Evolutionary conservation across 2,329 filamentous ascomycete species (phyloP), one percentile per base, ranked within the genome.

Genomic region (Cladosporium colombiae): DNA sequence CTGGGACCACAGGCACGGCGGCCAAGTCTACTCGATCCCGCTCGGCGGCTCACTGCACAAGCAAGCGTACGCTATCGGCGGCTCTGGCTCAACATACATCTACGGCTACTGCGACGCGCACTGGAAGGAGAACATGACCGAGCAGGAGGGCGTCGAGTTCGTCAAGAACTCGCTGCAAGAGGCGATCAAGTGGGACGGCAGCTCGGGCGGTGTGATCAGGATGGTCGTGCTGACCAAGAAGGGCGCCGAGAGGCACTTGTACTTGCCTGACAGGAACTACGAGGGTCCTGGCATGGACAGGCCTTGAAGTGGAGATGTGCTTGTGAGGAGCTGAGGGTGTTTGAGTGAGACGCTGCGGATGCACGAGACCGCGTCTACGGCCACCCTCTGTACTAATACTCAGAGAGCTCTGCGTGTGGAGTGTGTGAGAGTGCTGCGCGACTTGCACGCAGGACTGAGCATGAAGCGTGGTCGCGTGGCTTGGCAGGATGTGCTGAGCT

Each of bases 161-260:
- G 95, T 99, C 78, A 97, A 97, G 83, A 90, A 89, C 57, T 89
- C 95, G 35, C 83, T 99, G 76, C 84, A 88, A 75, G 94, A 99
- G 84, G 95, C 95, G 18, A 98, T 99, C 86, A 97, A 97, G 82
- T 99, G 95, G 95, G 95, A 99, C 78, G 95, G 95, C 70, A 97
- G 93, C 83, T 98, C 95, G 3, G 95, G 95, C 71, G 95, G 95
- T 82, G 95, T 99, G 67, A 99, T 99, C 75, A 89, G 95, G 73
- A 92, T 99, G 91, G 94, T 98, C 68, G 95, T 99, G 67, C 82
- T 99, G 80, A 99, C 94, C 69, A 89, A 88, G 74, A 88, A 91
- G 76, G 95, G 95, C 40, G 93, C 94, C 7, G 89, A 95, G 81
- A 88, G 95, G 81, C 95, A 98, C 83, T 81, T 99, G 77, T 99